Percentiles rank a stretch among this genome's conserved stretches.
These are phyloP conservation scores for Eutrema yunnanense DNA, from an alignment of 345 rosid genomes.

Conservation along the genomic window DNA sequence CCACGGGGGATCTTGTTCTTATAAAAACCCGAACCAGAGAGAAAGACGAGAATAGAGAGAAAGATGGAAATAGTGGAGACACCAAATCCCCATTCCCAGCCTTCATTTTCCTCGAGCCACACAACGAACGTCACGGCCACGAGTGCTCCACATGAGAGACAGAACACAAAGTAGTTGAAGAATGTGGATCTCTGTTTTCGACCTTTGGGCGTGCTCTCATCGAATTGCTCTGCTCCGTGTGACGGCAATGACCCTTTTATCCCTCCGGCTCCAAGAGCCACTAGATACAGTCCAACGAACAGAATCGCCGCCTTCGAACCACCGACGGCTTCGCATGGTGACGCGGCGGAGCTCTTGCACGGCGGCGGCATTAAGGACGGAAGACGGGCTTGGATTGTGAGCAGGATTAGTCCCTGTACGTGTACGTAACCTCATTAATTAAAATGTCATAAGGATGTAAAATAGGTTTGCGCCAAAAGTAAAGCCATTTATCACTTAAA, in stretches of 20 bases:
- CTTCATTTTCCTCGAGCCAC: slow-evolving; percentile 81
- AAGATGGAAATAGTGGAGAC: slow-evolving; percentile 55
- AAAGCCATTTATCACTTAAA: not conserved
- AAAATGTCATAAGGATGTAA: not conserved
- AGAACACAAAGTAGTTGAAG: slow-evolving; percentile 77
- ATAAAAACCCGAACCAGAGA: slow-evolving; percentile 60
- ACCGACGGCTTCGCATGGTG: slow-evolving; percentile 41
- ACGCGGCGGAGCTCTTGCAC: slow-evolving; percentile 31
- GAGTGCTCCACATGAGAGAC: slow-evolving; percentile 75
- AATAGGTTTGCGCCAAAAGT: too few relatives aligned
- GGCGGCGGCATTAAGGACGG: slow-evolving; percentile 54
- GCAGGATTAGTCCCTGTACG: slow-evolving; percentile 17
- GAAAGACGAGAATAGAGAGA: slow-evolving; percentile 58
- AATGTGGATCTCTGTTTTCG: slow-evolving; percentile 67
- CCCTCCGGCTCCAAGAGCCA: slow-evolving; percentile 80
- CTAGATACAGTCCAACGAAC: slow-evolving; percentile 68
- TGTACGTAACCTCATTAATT: not conserved
- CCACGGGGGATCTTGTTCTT: slow-evolving; percentile 52
- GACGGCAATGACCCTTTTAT: slow-evolving; percentile 82
- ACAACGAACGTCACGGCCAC: slow-evolving; percentile 81
- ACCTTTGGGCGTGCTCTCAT: slow-evolving; percentile 53
- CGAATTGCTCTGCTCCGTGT: slow-evolving; percentile 88
- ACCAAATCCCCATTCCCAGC: slow-evolving; percentile 93
- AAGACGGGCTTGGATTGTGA: slow-evolving; percentile 60
- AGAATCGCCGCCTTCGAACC: slow-evolving; percentile 61